Evolutionary conservation across 331 rosid genomes (phyloP).

Genomic region (Quercus tomentella): DNA sequence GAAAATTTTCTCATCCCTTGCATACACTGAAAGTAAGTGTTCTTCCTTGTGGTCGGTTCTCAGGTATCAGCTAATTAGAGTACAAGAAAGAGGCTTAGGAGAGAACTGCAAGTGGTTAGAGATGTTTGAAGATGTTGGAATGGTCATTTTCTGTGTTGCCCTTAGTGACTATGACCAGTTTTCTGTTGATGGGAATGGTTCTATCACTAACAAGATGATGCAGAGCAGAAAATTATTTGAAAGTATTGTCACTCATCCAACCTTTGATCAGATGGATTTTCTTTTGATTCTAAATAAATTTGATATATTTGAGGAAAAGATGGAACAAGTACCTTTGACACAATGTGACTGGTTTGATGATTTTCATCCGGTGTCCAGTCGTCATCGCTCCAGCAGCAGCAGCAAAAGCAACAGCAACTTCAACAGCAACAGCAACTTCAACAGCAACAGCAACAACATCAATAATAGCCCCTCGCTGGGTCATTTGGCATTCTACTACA

Average conservation of each 20-base stretch:
- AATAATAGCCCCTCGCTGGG: conserved; percentile 64
- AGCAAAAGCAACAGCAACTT: conserved; percentile 39
- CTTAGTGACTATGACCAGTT: conserved; percentile 85
- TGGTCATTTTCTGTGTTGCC: conserved; percentile 83
- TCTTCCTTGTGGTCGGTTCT: conserved; percentile 25
- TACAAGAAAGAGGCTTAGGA: conserved; percentile 71
- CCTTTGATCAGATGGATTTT: conserved; percentile 87
- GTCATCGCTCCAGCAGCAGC: conserved; percentile 42
- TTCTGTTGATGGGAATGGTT: conserved; percentile 60
- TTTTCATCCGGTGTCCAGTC: conserved; percentile 74
- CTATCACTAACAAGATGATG: conserved; percentile 71
- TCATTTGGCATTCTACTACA: conserved; percentile 66
- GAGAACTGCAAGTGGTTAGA: conserved; percentile 99
- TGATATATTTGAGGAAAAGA: conserved; percentile 76
- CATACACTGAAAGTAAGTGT: not conserved
- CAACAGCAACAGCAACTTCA: conserved; percentile 53
- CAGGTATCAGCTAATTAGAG: conserved; percentile 90
- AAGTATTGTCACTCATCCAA: conserved; percentile 80
- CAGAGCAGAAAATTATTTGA: conserved; percentile 71
- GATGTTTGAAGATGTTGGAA: conserved; percentile 97
- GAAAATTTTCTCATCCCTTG: not conserved
- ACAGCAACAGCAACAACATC: conserved; percentile 50
- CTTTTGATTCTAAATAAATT: conserved; percentile 80
- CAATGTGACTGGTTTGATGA: conserved; percentile 88
- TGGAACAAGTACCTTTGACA: conserved; percentile 62